phyloP scores from a whole-genome alignment of 176 grass and related monocot species.

The Olyra latifolia region DNA sequence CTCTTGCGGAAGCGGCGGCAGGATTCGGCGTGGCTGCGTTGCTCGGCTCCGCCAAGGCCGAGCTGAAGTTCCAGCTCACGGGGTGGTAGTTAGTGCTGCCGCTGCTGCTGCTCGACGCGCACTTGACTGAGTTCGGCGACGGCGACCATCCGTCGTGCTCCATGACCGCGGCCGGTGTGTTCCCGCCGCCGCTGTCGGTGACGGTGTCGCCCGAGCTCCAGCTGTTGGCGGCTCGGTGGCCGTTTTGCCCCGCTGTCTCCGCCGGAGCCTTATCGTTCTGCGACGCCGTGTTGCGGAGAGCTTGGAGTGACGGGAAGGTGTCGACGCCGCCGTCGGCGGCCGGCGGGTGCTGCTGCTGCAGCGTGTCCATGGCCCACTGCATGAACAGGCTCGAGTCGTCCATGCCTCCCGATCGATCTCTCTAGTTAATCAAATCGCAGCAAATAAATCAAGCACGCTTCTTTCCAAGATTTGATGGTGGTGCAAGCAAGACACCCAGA shows the following conservation, averaged over 20 bases:
- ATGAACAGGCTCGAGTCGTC: conserved; percentile 35
- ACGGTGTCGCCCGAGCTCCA: conserved; percentile 33
- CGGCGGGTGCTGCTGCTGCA: conserved; percentile 29
- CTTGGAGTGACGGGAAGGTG: background rate
- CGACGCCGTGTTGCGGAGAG: background rate
- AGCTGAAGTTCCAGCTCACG: conserved; percentile 43
- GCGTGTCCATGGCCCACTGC: conserved; percentile 40
- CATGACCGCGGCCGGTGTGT: background rate
- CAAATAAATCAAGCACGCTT: background rate
- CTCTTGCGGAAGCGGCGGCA: background rate
- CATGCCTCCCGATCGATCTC: background rate
- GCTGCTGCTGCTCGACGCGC: background rate
- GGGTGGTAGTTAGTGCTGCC: background rate
- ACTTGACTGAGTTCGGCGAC: background rate
- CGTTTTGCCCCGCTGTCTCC: background rate
- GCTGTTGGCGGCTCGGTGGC: conserved; percentile 6
- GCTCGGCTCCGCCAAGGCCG: conserved; percentile 24
- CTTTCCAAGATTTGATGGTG: background rate
- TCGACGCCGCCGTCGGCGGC: background rate
- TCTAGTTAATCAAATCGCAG: background rate
- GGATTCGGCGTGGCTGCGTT: conserved; percentile 6
- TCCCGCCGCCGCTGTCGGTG: background rate
- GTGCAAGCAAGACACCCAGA: background rate
- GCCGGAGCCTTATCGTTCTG: background rate
- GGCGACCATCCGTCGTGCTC: conserved; percentile 36